Percentiles rank a stretch among this genome's conserved stretches.
phyloP scores from a whole-genome alignment of 768 basidiomycete genomes.

The Calocybe indica region DNA sequence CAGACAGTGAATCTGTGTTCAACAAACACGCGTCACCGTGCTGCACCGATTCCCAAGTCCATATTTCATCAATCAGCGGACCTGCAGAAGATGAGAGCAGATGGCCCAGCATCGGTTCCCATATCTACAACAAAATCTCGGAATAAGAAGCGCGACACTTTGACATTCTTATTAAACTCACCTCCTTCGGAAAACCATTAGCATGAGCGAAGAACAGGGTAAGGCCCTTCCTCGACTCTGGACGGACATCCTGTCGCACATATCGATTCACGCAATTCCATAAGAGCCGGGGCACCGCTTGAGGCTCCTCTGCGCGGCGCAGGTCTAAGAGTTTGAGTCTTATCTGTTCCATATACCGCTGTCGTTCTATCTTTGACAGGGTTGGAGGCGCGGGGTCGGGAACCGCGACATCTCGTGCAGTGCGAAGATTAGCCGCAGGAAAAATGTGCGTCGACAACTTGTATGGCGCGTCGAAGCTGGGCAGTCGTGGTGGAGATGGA shows the following conservation, averaged over 20 bases:
- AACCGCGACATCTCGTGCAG: conserved; percentile 25
- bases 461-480: conserved; percentile 28
- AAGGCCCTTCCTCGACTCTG: conserved; percentile 31
- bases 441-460: conserved; percentile 48
- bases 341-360: conserved; percentile 17
- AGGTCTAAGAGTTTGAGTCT: conserved; percentile 18
- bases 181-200: conserved; percentile 88
- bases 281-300: conserved; percentile 37
- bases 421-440: conserved; percentile 47
- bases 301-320: conserved; percentile 25
- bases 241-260: conserved; percentile 29
- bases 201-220: conserved; percentile 80
- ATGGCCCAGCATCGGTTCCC: conserved; percentile 61
- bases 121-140: conserved; percentile 49
- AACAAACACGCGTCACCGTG: conserved; percentile 82
- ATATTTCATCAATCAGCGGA: conserved; percentile 54
- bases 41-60: conserved; percentile 79
- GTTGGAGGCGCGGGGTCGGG: conserved; percentile 29
- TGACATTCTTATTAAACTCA: conserved; percentile 17
- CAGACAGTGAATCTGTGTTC: conserved; percentile 62
- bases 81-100: conserved; percentile 42
- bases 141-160: neutral
- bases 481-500: conserved; percentile 32
- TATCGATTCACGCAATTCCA: conserved; percentile 77
- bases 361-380: conserved; percentile 31